These are phyloP conservation scores for Coemansia sp. DNA, from an alignment of 192 early-diverging fungal species.

Conservation along the genomic window DNA sequence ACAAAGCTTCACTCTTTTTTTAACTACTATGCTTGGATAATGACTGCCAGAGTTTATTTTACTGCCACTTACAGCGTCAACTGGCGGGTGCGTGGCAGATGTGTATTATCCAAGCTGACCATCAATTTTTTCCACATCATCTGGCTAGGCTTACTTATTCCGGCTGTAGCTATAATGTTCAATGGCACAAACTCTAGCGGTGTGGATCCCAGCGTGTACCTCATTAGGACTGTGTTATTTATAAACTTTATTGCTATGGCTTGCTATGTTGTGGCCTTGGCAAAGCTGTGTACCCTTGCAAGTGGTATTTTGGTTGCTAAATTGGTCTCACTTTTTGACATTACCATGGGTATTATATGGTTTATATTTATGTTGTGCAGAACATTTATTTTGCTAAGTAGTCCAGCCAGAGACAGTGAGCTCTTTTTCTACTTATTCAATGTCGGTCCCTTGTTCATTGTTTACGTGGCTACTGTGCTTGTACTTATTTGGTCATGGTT, in stretches of 20 bases:
- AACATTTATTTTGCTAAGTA: constrained; percentile 6
- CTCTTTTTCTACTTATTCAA: constrained; percentile 4
- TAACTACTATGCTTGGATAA: no score
- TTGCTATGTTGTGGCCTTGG: no score
- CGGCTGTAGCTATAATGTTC: not conserved
- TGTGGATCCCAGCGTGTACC: not conserved
- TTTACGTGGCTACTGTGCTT: no score
- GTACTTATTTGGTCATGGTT: no score
- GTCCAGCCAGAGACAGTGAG: constrained; percentile 2
- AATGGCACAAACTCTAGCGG: not conserved
- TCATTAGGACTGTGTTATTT: not conserved
- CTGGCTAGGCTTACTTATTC: not conserved
- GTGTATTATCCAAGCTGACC: not conserved
- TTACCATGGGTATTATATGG: constrained; percentile 3
- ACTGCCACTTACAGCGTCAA: not conserved
- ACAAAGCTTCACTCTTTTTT: constrained; percentile 30
- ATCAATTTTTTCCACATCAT: not conserved
- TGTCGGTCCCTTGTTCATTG: constrained; percentile 1
- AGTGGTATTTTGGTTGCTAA: no score
- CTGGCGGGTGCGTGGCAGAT: not conserved
- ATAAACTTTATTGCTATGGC: no score
- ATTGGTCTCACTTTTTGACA: no score
- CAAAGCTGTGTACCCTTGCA: no score
- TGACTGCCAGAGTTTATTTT: no score
- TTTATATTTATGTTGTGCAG: constrained; percentile 7